Evolutionary conservation across 169 alveolate genomes (phyloP).

Genomic region (Plasmodium berghei): DNA sequence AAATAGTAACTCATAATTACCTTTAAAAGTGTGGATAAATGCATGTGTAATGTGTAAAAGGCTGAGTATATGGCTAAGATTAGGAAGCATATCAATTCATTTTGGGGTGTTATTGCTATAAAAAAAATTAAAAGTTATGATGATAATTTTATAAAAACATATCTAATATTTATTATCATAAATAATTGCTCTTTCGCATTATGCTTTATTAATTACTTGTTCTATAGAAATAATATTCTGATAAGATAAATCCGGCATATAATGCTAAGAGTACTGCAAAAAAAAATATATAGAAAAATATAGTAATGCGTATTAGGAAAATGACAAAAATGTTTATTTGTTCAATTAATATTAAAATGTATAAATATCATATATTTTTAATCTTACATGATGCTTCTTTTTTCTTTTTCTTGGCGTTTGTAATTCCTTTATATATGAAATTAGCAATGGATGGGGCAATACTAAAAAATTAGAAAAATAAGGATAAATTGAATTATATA

Average conservation of each 20-base stretch:
- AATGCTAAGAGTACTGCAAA: conserved; percentile 37
- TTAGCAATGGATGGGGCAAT: conserved; percentile 21
- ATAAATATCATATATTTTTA: conserved; percentile 7
- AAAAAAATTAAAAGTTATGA: neutral
- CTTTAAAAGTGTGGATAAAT: conserved; percentile 57
- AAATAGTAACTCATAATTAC: conserved; percentile 6
- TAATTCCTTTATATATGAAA: conserved; percentile 45
- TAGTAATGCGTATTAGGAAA: conserved; percentile 3
- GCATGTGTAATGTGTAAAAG: conserved; percentile 54
- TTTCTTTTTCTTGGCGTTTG: conserved; percentile 49
- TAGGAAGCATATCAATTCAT: conserved; percentile 34
- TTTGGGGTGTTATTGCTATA: conserved; percentile 33
- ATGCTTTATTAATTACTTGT: conserved; percentile 37
- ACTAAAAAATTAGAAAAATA: conserved; percentile 13
- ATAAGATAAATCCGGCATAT: neutral
- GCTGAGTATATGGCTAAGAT: conserved; percentile 31
- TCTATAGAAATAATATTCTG: conserved; percentile 47
- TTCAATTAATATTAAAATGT: neutral
- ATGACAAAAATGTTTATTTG: neutral
- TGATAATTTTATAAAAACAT: neutral
- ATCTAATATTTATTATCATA: conserved; percentile 10
- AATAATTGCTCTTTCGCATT: conserved; percentile 1
- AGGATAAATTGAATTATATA: neutral
- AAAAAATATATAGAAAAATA: neutral
- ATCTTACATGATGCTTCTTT: conserved; percentile 50